These are phyloP conservation scores for Colletotrichum sp. DNA, from an alignment of 2,329 filamentous ascomycete genomes.

Conservation along the genomic window DNA sequence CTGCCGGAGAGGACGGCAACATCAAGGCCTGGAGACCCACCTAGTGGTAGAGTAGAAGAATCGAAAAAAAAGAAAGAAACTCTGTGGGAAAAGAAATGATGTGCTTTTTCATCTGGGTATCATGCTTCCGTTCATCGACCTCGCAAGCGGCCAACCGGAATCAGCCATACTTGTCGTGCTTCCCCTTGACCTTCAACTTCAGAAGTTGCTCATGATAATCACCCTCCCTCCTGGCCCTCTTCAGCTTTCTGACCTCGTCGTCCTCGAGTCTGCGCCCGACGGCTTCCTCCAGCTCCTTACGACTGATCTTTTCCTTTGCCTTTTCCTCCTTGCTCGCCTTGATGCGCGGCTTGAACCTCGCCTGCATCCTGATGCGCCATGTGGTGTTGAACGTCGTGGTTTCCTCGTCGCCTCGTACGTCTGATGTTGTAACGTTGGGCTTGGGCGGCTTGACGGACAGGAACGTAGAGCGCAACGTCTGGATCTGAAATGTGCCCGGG, in stretches of 20 bases:
- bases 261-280: slow-evolving; percentile 80
- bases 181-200: slow-evolving; percentile 88
- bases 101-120: slow-evolving; percentile 8
- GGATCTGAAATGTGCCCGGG: slow-evolving; percentile 75
- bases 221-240: slow-evolving; percentile 83
- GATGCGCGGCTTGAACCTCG: slow-evolving; percentile 85
- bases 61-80: not conserved
- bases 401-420: slow-evolving; percentile 79
- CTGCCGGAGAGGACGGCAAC: slow-evolving; percentile 62
- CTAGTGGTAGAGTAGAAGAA: not conserved
- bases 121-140: not conserved
- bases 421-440: slow-evolving; percentile 55
- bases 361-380: slow-evolving; percentile 89
- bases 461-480: slow-evolving; percentile 75
- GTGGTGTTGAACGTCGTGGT: slow-evolving; percentile 72
- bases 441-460: slow-evolving; percentile 64
- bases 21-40: slow-evolving; percentile 60
- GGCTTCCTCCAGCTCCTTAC: slow-evolving; percentile 82
- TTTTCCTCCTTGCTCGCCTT: slow-evolving; percentile 84
- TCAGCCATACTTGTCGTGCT: slow-evolving; percentile 81
- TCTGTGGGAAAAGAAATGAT: not conserved
- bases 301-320: slow-evolving; percentile 82
- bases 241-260: slow-evolving; percentile 83
- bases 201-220: slow-evolving; percentile 88
- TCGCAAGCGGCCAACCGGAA: not conserved